phyloP scores from a whole-genome alignment of 257 asterid genomes.

The Nicotiana attenuata region DNA sequence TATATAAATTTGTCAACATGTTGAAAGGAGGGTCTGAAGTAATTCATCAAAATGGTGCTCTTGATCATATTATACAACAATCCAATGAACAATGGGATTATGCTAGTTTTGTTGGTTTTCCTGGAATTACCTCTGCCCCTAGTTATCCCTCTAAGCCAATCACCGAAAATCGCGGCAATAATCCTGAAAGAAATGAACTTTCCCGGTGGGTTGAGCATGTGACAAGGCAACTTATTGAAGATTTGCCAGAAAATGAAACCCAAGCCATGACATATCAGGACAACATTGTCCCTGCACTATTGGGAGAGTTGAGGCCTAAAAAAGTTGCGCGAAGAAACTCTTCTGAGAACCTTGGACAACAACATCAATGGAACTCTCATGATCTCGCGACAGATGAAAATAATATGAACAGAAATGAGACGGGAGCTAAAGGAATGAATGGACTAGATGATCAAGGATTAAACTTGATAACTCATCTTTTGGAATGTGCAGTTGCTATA shows the following conservation, averaged over 20 bases:
- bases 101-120: slow-evolving; percentile 1
- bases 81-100: slow-evolving; percentile 33
- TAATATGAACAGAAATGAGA: background rate
- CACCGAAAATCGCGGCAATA: background rate
- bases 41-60: slow-evolving; percentile 1
- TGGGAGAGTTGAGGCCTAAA: slow-evolving; percentile 33
- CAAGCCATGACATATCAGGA: background rate
- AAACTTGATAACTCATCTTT: slow-evolving; percentile 37
- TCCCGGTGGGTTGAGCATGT: slow-evolving; percentile 75
- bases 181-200: slow-evolving; percentile 35
- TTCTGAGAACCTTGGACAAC: slow-evolving; percentile 23
- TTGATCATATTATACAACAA: slow-evolving; percentile 34
- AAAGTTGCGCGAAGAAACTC: slow-evolving; percentile 26
- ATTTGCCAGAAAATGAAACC: slow-evolving; percentile 35
- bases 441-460: slow-evolving; percentile 37
- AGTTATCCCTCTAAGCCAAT: background rate
- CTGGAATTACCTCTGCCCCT: slow-evolving; percentile 4
- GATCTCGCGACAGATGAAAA: background rate
- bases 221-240: slow-evolving; percentile 52
- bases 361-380: slow-evolving; percentile 9
- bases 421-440: slow-evolving; percentile 1
- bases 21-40: slow-evolving; percentile 27
- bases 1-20: slow-evolving; percentile 4
- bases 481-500: slow-evolving; percentile 77
- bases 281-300: slow-evolving; percentile 19